Evolutionary conservation across 768 basidiomycete genomes (phyloP).

Genomic region (Pholiota microspora): DNA sequence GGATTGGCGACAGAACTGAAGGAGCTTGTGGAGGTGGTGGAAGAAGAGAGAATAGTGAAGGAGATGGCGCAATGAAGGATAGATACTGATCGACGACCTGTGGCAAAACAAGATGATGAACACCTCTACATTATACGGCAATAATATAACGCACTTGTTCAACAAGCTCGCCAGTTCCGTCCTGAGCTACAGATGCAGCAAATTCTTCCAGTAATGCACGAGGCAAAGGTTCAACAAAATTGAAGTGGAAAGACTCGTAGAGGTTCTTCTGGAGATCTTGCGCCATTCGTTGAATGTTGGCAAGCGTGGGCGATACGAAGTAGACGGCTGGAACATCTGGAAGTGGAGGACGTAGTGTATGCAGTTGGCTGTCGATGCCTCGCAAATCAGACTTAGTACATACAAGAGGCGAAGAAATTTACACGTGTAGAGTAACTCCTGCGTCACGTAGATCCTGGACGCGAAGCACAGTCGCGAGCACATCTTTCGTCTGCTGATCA

Average conservation of each 20-base stretch:
- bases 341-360: conserved; percentile 83
- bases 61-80: conserved; percentile 92
- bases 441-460: conserved; percentile 97
- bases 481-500: conserved; percentile 94
- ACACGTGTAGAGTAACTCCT: conserved; percentile 98
- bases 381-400: conserved; percentile 1
- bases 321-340: conserved; percentile 97
- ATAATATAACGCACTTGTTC: conserved; percentile 53
- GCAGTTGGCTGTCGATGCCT: conserved; percentile 68
- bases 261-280: conserved; percentile 88
- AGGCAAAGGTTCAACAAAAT: conserved; percentile 91
- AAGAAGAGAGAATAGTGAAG: conserved; percentile 88
- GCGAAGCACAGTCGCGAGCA: conserved; percentile 90
- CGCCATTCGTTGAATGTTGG: conserved; percentile 87
- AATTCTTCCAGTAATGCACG: conserved; percentile 91
- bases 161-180: conserved; percentile 78
- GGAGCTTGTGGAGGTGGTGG: conserved; percentile 49
- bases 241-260: conserved; percentile 92
- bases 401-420: conserved; percentile 31
- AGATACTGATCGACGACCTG: conserved; percentile 96
- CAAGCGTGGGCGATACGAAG: conserved; percentile 88
- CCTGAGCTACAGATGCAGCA: conserved; percentile 81
- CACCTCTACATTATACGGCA: conserved; percentile 8
- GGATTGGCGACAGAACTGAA: conserved; percentile 31
- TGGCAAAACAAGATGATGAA: conserved; percentile 11